These are phyloP conservation scores for Plasmodium yoelii DNA, from an alignment of 169 alveolate genomes.

Conservation along the genomic window DNA sequence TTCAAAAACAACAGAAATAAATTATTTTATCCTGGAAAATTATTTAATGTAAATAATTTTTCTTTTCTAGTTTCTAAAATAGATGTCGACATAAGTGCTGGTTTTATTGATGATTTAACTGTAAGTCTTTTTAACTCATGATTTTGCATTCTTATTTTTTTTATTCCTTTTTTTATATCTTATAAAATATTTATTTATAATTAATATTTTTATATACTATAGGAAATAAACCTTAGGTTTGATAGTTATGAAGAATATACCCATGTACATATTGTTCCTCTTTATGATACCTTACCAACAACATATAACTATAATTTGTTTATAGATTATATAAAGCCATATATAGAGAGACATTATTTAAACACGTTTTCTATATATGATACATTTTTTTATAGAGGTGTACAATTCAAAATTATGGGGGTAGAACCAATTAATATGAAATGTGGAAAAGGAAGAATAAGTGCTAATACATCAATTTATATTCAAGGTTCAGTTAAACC, in stretches of 20 bases:
- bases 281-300: conserved; percentile 81
- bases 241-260: conserved; percentile 78
- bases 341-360: conserved; percentile 78
- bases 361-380: conserved; percentile 79
- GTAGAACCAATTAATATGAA: conserved; percentile 78
- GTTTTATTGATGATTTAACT: conserved; percentile 41
- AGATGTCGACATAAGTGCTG: conserved; percentile 45
- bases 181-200: neutral
- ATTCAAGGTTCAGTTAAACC: conserved; percentile 79
- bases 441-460: conserved; percentile 77
- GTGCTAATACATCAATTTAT: conserved; percentile 78
- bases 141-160: neutral
- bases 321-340: conserved; percentile 79
- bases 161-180: neutral
- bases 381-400: conserved; percentile 81
- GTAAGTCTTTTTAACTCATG: neutral
- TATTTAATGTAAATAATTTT: conserved; percentile 34
- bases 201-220: neutral
- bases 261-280: conserved; percentile 79
- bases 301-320: conserved; percentile 79
- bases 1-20: conserved; percentile 44
- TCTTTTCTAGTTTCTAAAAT: conserved; percentile 34
- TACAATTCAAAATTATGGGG: conserved; percentile 82
- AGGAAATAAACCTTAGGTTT: conserved; percentile 51
- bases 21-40: conserved; percentile 45